Evolutionary conservation across 306 rosid genomes (phyloP), one percentile per base, ranked within the genome.

Genomic region (Erythrophleum fordii): DNA sequence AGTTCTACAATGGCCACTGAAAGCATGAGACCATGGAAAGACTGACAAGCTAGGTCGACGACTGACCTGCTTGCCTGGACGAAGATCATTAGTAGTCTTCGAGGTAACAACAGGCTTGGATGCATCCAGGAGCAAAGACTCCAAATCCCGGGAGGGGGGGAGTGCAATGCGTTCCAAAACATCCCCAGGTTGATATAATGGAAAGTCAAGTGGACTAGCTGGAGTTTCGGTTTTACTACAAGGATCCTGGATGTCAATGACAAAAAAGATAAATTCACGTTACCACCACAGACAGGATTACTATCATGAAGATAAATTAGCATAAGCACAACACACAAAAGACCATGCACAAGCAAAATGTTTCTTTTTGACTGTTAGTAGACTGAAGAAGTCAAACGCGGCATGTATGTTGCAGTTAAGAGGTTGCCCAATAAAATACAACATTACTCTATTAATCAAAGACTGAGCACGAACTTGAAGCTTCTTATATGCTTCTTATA

Each of bases 21-120:
- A 92, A 79, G 89, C 72, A 82, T 96, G 92, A 51, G 98, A 96
- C 99, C 99, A 96, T 41, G 89, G 88, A 88, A 93, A 92, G 53
- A 97, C 85, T 14, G 93, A 90, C 89, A 96, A 91, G 89, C 92
- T 92, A 48, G 89, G 87, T 51, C 89, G 86, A 67, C 93, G 93
- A 78, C 87, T 79, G 77, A 86, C 85, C 85, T 90, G 97, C 92
- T 90, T 93, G 82, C 88, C 86, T 17, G 90, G 69, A 53, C 97
- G 95, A 29, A 80, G 72, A 79, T 93, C 99, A 73, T 88, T 66
- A 45, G 74, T 83, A 90, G 69, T 92, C 81, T 81, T 96, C 39
- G 92, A 77, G 73, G 90, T 75, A 69, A 76, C 37, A 51, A 82
- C 74, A 80, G 85, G 88, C 85, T 93, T 96, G 76, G 90, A 73